Base-by-base conservation (phyloP, 2,329 filamentous ascomycete species). In the Paraphoma sp. region DNA sequence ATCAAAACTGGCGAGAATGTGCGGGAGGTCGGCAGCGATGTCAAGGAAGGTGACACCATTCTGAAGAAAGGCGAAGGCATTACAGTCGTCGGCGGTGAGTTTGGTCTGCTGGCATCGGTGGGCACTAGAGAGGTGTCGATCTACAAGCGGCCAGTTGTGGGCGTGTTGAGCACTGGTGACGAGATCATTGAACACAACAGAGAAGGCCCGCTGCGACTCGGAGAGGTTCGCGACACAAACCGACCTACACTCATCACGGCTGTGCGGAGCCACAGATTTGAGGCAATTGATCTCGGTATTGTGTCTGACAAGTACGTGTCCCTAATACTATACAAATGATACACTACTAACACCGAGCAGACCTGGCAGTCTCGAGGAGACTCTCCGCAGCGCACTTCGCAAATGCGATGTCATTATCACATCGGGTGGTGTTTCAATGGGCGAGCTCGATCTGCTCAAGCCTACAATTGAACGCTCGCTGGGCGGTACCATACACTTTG, bases 391-490 rank as follows among this genome's bases (percentile, higher is more conserved):
- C 54, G 92, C 90, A 0, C 81, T 98, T 58, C 85, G 90, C 17
- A 81, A 82, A 46, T 88, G 89, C 28, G 93, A 97, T 70, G 81
- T 98, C 11, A 84, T 99, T 55, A 87, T 99, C 69, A 98, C 95
- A 14, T 94, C 91, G 0, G 95, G 95, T 18, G 95, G 95, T 46
- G 95, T 98, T 17, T 96, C 92, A 9, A 99, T 99, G 95, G 95
- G 95, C 54, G 95, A 99, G 78, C 87, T 97, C 2, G 95, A 99
- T 76, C 88, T 99, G 7, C 86, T 99, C 17, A 99, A 99, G 75
- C 94, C 95, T 0, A 98, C 94, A 0, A 91, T 99, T 68, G 95
- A 98, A 80, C 89, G 94, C 42, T 84, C 88, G 1, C 85, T 99
- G 1, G 92, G 93, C 54, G 95, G 95, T 7, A 95, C 89, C 0